Evolutionary conservation across 345 rosid genomes (phyloP).

Genomic region (Acer saccharum): DNA sequence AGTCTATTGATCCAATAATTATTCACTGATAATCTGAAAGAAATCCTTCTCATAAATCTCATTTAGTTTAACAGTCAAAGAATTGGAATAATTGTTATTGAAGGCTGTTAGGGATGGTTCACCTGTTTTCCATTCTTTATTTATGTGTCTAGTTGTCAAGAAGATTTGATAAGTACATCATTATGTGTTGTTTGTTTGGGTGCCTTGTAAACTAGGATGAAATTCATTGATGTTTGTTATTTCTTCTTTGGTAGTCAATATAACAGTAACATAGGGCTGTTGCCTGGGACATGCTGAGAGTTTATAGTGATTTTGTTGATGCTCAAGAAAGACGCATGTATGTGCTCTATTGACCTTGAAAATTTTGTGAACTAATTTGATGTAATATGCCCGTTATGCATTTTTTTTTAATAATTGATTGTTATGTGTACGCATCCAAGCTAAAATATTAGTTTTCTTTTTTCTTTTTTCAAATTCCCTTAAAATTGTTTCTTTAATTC

Average conservation of each 20-base stretch:
- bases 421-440: neutral
- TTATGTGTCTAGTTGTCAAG: no score
- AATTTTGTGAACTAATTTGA: constrained; percentile 1
- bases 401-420: neutral
- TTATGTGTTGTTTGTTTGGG: no score
- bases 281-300: constrained; percentile 97
- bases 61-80: neutral
- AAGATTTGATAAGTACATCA: no score
- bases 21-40: neutral
- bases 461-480: neutral
- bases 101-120: no score
- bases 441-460: neutral
- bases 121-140: no score
- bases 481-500: neutral
- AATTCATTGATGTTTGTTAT: neutral
- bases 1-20: constrained; percentile 41
- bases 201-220: neutral
- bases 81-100: neutral
- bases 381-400: neutral
- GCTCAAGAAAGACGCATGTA: constrained; percentile 84
- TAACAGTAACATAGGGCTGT: constrained; percentile 40
- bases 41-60: neutral
- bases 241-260: neutral
- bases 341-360: constrained; percentile 21
- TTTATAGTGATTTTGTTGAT: constrained; percentile 79